phyloP scores from a whole-genome alignment of 2,329 filamentous ascomycete species.

The Fusarium solani-melongenae region DNA sequence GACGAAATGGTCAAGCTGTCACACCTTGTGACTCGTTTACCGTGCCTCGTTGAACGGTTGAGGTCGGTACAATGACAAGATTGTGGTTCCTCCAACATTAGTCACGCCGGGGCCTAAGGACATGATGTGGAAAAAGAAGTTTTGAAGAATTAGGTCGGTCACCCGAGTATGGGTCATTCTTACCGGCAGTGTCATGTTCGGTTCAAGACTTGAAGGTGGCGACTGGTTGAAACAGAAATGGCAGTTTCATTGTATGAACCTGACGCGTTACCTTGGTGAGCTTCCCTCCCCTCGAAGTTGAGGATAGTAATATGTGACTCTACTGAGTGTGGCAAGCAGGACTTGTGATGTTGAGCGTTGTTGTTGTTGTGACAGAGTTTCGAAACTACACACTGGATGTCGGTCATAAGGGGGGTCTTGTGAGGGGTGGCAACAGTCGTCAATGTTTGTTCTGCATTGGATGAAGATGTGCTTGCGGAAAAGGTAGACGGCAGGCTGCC shows the following conservation, averaged over 20 bases:
- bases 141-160: neutral
- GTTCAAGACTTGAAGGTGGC: neutral
- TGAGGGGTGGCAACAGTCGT: neutral
- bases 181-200: neutral
- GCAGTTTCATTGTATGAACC: neutral
- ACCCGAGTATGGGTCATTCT: neutral
- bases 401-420: neutral
- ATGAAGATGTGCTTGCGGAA: neutral
- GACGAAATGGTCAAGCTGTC: neutral
- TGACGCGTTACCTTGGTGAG: neutral
- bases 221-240: neutral
- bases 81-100: neutral
- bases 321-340: neutral
- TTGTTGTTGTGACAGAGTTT: neutral
- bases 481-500: neutral
- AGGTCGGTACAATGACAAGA: constrained; percentile 1
- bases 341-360: neutral
- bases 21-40: constrained; percentile 11
- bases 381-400: neutral
- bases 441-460: neutral
- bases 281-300: neutral
- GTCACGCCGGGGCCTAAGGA: constrained; percentile 10
- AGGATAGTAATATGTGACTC: neutral
- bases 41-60: constrained; percentile 3
- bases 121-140: too few species aligned